Evolutionary conservation across 257 asterid genomes (phyloP).

Genomic region (Echites panduratus): DNA sequence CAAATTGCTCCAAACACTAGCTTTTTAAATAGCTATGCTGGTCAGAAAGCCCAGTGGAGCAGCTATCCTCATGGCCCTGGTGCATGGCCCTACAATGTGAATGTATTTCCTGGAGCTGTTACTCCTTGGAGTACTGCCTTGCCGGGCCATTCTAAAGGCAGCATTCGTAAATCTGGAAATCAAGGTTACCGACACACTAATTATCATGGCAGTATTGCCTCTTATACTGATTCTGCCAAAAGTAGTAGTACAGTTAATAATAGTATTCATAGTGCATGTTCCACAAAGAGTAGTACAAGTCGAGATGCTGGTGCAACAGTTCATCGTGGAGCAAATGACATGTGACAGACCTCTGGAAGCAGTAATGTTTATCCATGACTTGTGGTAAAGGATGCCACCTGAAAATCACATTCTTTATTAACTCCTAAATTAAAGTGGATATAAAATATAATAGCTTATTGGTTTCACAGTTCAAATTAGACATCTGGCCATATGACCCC

Average conservation of each 20-base stretch:
- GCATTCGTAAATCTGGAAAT: not conserved
- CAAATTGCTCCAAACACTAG: conserved; percentile 1
- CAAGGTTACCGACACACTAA: not conserved
- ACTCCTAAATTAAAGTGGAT: not conserved
- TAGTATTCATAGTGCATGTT: not conserved
- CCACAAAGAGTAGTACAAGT: conserved; percentile 5
- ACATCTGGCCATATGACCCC: too few species aligned
- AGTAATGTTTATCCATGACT: conserved; percentile 1
- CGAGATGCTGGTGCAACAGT: conserved; percentile 16
- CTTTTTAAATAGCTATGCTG: conserved; percentile 2
- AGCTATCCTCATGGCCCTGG: conserved; percentile 6
- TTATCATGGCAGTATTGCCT: not conserved
- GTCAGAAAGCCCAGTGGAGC: conserved; percentile 10
- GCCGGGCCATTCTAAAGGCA: conserved; percentile 5
- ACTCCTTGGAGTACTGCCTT: conserved; percentile 8
- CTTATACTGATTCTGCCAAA: conserved; percentile 11
- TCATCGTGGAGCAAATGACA: conserved; percentile 15
- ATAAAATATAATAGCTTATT: not conserved
- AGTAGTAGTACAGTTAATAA: not conserved
- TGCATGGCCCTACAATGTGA: conserved; percentile 5
- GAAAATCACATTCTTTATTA: not conserved
- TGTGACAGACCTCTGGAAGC: conserved; percentile 2
- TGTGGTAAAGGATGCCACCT: not conserved
- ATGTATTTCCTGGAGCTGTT: conserved; percentile 5
- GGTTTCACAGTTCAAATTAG: not conserved